phyloP scores from a whole-genome alignment of 441 rosid genomes.

The Populus hybrid region DNA sequence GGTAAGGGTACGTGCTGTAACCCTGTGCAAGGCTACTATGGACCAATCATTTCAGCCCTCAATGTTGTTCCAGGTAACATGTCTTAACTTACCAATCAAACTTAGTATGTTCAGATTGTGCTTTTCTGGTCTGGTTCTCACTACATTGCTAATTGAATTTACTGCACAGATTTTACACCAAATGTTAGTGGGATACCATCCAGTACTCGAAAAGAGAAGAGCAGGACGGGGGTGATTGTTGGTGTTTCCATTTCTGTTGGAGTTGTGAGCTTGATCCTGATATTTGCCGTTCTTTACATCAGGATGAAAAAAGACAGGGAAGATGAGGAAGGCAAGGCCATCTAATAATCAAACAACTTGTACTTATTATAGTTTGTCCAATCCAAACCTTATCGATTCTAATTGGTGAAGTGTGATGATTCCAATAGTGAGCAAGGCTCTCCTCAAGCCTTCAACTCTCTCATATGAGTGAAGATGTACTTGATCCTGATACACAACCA shows the following conservation, averaged over 20 bases:
- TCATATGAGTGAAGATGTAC: not conserved
- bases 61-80: constrained; percentile 32
- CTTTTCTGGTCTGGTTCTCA: not conserved
- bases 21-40: constrained; percentile 21
- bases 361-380: not conserved
- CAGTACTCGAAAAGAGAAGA: no score
- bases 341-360: not conserved
- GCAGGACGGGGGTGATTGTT: not conserved
- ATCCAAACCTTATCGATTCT: not conserved
- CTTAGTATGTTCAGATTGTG: not conserved
- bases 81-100: not conserved
- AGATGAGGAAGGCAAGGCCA: no score
- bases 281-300: constrained; percentile 19
- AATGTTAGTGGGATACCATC: no score
- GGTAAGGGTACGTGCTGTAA: constrained; percentile 65
- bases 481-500: not conserved
- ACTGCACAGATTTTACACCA: no score
- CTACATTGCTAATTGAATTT: no score
- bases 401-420: not conserved
- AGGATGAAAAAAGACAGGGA: not conserved
- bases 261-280: constrained; percentile 15
- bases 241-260: constrained; percentile 34
- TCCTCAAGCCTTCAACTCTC: not conserved
- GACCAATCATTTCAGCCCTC: constrained; percentile 61
- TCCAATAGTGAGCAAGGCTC: not conserved